These are phyloP conservation scores for Sphaceloma murrayae DNA, from an alignment of 2,329 filamentous ascomycete genomes.

Conservation along the genomic window DNA sequence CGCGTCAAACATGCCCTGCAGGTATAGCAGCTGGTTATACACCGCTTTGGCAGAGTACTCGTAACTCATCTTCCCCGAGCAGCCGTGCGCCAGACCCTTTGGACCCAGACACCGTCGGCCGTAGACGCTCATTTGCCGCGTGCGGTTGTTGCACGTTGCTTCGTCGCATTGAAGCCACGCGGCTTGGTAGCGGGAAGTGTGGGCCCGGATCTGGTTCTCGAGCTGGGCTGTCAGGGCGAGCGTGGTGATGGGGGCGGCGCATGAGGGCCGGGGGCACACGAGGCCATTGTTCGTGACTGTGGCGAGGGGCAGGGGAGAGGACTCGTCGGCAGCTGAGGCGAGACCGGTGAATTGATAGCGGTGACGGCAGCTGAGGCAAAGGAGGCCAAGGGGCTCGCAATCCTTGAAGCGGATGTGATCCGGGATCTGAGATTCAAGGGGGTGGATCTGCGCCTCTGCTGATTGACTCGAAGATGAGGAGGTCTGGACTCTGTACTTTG, in stretches of 20 bases:
- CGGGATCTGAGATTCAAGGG: conserved; percentile 87
- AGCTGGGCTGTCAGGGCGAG: conserved; percentile 77
- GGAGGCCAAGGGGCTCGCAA: conserved; percentile 64
- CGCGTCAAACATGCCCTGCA: conserved; percentile 75
- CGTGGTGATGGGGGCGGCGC: conserved; percentile 54
- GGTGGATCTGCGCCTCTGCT: conserved; percentile 58
- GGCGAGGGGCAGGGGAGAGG: conserved; percentile 35
- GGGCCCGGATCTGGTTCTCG: conserved; percentile 68
- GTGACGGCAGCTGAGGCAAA: conserved; percentile 71
- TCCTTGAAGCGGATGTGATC: conserved; percentile 83
- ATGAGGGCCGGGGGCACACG: conserved; percentile 55
- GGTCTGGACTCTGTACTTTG: conserved; percentile 69
- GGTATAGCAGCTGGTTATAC: conserved; percentile 91
- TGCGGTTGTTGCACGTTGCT: conserved; percentile 72
- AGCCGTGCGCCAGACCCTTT: conserved; percentile 72
- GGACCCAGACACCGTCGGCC: conserved; percentile 83
- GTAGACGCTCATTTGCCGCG: conserved; percentile 86
- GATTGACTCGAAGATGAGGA: conserved; percentile 46
- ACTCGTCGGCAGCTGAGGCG: conserved; percentile 25
- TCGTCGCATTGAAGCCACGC: conserved; percentile 89
- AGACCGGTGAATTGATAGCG: conserved; percentile 70
- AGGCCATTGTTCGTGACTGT: conserved; percentile 65
- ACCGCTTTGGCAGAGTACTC: conserved; percentile 81
- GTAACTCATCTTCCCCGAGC: conserved; percentile 77
- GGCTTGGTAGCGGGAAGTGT: conserved; percentile 81